Conservation (phyloP, 176 grass and related monocot genomes). For the Cenchrus fungigraminus region DNA sequence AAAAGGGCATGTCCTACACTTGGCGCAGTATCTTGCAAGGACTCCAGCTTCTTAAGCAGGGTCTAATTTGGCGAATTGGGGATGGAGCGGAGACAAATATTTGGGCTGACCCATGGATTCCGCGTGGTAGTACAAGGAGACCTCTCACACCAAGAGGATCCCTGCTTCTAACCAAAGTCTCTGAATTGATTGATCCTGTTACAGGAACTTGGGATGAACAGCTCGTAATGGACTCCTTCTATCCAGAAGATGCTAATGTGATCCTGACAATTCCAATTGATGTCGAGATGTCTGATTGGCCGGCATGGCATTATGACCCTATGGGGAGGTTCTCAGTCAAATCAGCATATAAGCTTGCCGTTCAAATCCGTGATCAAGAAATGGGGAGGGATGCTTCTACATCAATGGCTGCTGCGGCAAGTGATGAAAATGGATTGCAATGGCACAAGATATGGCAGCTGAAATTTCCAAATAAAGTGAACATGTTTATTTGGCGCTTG, state of each 20-base stretch:
- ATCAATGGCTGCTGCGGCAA: no score
- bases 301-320: background rate
- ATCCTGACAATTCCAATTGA: background rate
- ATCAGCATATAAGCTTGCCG: no score
- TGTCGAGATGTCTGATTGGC: background rate
- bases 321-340: background rate
- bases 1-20: background rate
- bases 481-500: no score
- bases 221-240: background rate
- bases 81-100: background rate
- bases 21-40: no score
- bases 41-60: no score
- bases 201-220: background rate
- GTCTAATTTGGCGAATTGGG: background rate
- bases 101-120: background rate
- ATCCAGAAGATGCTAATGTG: background rate
- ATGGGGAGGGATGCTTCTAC: no score
- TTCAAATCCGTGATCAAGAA: no score
- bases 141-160: fast-evolving
- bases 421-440: no score
- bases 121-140: background rate
- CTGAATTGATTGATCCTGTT: background rate
- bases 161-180: background rate
- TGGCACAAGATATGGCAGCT: no score
- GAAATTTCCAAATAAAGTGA: no score